Percentiles rank a stretch among this genome's conserved stretches.
Evolutionary conservation across 352 stramenopile species (phyloP).

Genomic region (Phytophthora citrophthora): DNA sequence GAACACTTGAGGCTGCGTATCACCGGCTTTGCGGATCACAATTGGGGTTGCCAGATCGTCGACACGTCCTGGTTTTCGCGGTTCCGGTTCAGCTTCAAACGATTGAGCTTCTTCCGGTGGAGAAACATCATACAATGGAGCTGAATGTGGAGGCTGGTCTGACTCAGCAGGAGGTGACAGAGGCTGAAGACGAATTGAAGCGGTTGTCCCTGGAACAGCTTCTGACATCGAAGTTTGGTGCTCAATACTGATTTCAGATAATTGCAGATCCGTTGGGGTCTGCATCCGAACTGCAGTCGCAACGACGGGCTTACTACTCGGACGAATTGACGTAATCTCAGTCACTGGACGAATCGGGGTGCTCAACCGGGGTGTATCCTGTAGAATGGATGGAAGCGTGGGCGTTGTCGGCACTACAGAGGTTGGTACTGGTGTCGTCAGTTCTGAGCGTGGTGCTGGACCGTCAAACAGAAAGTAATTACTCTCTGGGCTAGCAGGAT

Average conservation of each 20-base stretch:
- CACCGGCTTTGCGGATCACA: conserved; percentile 40
- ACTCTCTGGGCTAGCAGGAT: conserved; percentile 16
- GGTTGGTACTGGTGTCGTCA: conserved; percentile 14
- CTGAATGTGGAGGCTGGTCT: background rate
- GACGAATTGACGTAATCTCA: background rate
- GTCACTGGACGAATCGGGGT: conserved; percentile 1
- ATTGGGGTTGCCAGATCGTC: conserved; percentile 43
- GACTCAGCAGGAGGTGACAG: background rate
- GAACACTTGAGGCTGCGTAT: conserved; percentile 45
- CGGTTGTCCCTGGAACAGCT: conserved; percentile 2
- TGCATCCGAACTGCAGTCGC: background rate
- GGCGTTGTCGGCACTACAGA: conserved; percentile 3
- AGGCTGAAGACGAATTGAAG: conserved; percentile 14
- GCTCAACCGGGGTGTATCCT: conserved; percentile 14
- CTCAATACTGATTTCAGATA: conserved; percentile 10
- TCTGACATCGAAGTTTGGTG: background rate
- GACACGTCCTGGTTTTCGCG: conserved; percentile 3
- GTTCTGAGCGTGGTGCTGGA: conserved; percentile 14
- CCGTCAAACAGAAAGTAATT: conserved; percentile 39
- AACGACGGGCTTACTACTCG: background rate
- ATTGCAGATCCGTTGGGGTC: background rate
- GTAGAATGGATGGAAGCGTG: conserved; percentile 3
- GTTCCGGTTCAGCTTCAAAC: conserved; percentile 2
- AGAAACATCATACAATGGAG: background rate
- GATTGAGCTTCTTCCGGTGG: conserved; percentile 1